Conservation (phyloP, 495 filamentous ascomycete species). For the Melanomma pulvis-pyrius region DNA sequence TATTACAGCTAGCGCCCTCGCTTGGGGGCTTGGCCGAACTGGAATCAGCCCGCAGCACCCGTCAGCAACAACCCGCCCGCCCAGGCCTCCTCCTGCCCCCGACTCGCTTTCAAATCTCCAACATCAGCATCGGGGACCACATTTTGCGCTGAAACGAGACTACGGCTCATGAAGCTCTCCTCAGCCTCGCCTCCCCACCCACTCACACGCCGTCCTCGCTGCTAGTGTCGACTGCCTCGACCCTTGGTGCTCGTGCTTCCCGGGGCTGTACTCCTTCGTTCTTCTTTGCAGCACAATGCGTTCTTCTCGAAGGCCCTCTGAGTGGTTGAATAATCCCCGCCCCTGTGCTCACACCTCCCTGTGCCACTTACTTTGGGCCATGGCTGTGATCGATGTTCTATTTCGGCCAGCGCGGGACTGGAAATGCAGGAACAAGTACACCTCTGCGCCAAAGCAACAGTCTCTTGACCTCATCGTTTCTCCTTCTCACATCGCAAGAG, state of each 20-base stretch:
- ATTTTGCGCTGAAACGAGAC: not conserved
- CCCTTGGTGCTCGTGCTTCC: not conserved
- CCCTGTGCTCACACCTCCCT: not conserved
- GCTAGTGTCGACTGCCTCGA: not conserved
- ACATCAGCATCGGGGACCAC: constrained; percentile 16
- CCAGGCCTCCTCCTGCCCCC: not conserved
- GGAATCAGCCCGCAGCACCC: not conserved
- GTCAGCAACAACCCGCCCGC: not conserved
- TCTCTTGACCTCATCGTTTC: constrained; percentile 1
- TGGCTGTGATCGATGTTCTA: constrained; percentile 2
- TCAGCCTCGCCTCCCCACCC: constrained; percentile 8
- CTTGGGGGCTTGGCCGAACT: not conserved
- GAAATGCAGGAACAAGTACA: constrained; percentile 18
- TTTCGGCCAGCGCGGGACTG: constrained; percentile 3
- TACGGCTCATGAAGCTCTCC: not conserved
- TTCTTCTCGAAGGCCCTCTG: not conserved
- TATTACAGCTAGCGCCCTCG: not conserved
- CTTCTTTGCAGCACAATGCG: not conserved
- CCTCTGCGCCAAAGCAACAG: not conserved
- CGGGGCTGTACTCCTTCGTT: not conserved
- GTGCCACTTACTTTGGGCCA: not conserved
- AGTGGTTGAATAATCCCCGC: constrained; percentile 9
- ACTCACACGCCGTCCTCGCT: not conserved
- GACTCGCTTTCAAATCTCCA: not conserved
- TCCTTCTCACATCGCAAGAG: not conserved